Base-by-base conservation (phyloP, 345 rosid species). In the Aquilaria sinensis region DNA sequence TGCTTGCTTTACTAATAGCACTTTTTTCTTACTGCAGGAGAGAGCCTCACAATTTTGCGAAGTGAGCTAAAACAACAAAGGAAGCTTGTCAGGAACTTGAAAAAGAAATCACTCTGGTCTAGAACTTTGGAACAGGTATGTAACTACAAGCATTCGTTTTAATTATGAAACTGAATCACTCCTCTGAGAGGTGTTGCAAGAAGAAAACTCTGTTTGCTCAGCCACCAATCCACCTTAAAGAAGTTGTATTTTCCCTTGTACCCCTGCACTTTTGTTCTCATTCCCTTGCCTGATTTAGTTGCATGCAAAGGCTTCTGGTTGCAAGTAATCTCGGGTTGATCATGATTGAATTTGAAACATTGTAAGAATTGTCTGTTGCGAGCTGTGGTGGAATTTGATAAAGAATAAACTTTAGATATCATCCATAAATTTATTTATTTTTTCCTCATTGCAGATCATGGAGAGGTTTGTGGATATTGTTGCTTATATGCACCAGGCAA, bases 71-170 rank as follows among this genome's bases (percentile, higher is more conserved):
- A 82, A 78, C 76, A 78, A 63, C 95, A 87, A 74, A 81, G 64
- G 69, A 90, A 88, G 77, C 70, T 77, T 51, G 97, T 88, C 47
- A 77, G 68, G 73, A 80, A 77, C 79, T 85, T 90, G 79, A 72
- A 79, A 74, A 88, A 81, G 88, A 94, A 81, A 75, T 90, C 99
- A 12, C 91, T 90, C 30, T 94, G 99, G 99, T 86, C 96, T 12
- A 82, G 73, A 68, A 85, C 64, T 73, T 74, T 83, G 68, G 95
- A 83, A 73, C 96, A 94, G 96, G 99, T 78, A 79, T 57, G 53
- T 68, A 43, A 48, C 69, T 33, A 53, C 12, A 50, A 65, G 34
- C 60, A 49, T 49, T 29, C 15, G 14, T 58, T 61, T 12, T 57
- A 47, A 37, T 51, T 65, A 4, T 5, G 43, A 23, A 23, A 31